A percentile compares a stretch with the other conserved stretches of the same genome.
phyloP scores from a whole-genome alignment of 202 grass and related monocot species.

The Schoenoplectus tabernaemontani region DNA sequence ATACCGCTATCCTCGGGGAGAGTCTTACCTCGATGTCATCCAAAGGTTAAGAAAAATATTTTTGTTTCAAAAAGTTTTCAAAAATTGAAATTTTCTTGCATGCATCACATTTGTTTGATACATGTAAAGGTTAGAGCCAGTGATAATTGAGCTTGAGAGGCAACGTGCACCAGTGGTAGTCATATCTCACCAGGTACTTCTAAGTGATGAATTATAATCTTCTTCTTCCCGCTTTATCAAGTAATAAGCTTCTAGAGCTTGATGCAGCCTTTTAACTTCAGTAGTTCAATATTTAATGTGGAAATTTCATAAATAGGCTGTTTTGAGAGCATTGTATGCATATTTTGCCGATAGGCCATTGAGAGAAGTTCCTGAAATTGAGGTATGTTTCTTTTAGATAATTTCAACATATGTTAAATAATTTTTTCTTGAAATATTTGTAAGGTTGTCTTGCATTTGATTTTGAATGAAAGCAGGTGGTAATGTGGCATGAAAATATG shows the following conservation, averaged over 20 bases:
- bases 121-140: constrained; percentile 67
- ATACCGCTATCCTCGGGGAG: constrained; percentile 96
- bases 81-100: constrained; percentile 2
- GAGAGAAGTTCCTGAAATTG: constrained; percentile 84
- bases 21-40: constrained; percentile 96
- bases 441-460: not conserved
- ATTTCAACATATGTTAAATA: not conserved
- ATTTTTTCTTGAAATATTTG: not conserved
- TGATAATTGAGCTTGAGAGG: constrained; percentile 93
- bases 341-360: constrained; percentile 94
- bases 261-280: no score
- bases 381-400: constrained; percentile 32
- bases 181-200: constrained; percentile 93
- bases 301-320: constrained; percentile 41
- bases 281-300: constrained; percentile 4
- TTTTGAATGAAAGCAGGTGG: not conserved
- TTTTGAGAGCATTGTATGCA: constrained; percentile 81
- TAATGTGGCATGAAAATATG: no score
- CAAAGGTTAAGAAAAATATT: constrained; percentile 55
- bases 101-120: not conserved
- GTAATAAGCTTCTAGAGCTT: not conserved
- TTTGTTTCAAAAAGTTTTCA: constrained; percentile 3
- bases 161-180: constrained; percentile 94
- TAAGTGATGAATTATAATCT: not conserved
- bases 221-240: not conserved